phyloP scores from a whole-genome alignment of 176 grass and related monocot genomes.

The Musa beccarii region DNA sequence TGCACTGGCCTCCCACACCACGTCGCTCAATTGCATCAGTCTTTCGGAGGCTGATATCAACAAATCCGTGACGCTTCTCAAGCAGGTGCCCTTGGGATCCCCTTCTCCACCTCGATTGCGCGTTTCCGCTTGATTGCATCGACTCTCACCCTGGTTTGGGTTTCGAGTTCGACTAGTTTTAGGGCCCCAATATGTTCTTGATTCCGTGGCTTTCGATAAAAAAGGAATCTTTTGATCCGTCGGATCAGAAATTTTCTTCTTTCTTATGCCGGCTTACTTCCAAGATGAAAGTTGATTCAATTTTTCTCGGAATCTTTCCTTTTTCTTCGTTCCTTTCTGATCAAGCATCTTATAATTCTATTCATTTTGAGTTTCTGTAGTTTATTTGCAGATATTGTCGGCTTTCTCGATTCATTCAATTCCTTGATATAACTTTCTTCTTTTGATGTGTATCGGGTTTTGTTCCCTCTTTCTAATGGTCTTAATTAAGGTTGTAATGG shows the following conservation, averaged over 20 bases:
- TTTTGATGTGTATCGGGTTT: neutral
- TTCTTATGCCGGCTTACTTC: too few species aligned
- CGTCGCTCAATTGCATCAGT: constrained; percentile 11
- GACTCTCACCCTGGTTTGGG: neutral
- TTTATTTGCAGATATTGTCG: neutral
- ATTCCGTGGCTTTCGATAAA: too few species aligned
- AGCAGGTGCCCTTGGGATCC: neutral
- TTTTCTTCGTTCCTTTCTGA: too few species aligned
- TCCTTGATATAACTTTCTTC: neutral
- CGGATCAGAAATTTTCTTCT: too few species aligned
- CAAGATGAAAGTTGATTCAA: too few species aligned
- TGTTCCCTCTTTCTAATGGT: neutral
- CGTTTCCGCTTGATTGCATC: neutral
- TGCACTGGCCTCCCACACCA: neutral
- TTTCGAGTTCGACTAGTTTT: too few species aligned
- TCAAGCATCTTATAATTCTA: too few species aligned
- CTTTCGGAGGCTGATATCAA: neutral
- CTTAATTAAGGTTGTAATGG: neutral
- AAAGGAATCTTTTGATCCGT: too few species aligned
- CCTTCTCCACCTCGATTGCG: neutral
- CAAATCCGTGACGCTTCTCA: constrained; percentile 12
- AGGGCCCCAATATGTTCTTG: too few species aligned
- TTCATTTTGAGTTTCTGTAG: neutral
- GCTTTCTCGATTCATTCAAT: neutral
- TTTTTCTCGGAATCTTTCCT: too few species aligned